phyloP scores from a whole-genome alignment of 1,139 yeast genomes.

The Nadsonia commutata region DNA sequence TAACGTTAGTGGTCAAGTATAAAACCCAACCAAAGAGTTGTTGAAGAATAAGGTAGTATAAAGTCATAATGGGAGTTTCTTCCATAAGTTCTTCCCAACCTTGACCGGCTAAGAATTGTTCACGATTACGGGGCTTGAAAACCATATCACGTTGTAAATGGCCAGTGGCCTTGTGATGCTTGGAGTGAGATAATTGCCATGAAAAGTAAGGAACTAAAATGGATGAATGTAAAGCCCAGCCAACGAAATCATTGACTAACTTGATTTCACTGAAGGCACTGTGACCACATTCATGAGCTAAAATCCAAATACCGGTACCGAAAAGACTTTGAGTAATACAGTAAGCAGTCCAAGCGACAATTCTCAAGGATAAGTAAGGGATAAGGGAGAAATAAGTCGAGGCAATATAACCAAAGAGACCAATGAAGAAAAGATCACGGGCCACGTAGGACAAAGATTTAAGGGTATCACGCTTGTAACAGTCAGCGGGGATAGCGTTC shows the following conservation, averaged over 20 bases:
- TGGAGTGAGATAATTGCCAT: conserved; percentile 71
- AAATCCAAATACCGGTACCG: conserved; percentile 71
- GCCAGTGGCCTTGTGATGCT: conserved; percentile 83
- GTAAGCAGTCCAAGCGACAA: conserved; percentile 44
- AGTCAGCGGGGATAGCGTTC: conserved; percentile 59
- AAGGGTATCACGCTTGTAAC: conserved; percentile 49
- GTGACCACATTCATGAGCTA: conserved; percentile 89
- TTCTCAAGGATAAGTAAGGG: conserved; percentile 31
- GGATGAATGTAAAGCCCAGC: conserved; percentile 72
- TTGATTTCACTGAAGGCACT: conserved; percentile 66
- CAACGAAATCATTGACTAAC: conserved; percentile 56
- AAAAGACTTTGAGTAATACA: conserved; percentile 46
- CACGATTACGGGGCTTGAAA: conserved; percentile 56
- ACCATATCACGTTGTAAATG: conserved; percentile 73
- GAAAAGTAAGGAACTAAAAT: conserved; percentile 73
- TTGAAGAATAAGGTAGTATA: conserved; percentile 43
- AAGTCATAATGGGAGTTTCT: conserved; percentile 59
- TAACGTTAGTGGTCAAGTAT: conserved; percentile 54
- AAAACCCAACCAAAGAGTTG: conserved; percentile 66
- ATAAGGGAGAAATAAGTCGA: conserved; percentile 39
- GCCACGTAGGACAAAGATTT: conserved; percentile 48
- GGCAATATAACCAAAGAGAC: conserved; percentile 37
- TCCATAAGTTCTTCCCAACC: conserved; percentile 44
- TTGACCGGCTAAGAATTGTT: conserved; percentile 31
- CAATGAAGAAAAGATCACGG: conserved; percentile 46